Percentiles rank a stretch among this genome's conserved stretches.
Evolutionary conservation across 805 yeast genomes (phyloP).

Genomic region (Candida hungchunana): DNA sequence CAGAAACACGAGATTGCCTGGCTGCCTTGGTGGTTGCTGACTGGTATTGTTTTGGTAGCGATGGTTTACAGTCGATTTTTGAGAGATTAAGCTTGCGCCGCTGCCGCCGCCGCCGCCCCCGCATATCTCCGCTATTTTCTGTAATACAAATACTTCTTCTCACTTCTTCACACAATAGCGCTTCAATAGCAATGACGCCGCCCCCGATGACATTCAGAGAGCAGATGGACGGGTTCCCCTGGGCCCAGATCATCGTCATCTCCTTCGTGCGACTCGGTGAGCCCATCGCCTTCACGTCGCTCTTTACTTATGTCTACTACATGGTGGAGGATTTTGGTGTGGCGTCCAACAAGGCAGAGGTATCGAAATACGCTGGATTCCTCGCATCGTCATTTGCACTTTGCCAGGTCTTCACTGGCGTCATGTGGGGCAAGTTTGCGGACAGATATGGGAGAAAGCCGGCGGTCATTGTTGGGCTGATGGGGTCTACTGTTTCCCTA

Average conservation of each 20-base stretch:
- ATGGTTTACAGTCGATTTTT: too few species aligned
- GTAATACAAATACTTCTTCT: too few species aligned
- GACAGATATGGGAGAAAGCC: constrained; percentile 58
- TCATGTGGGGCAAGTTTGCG: constrained; percentile 54
- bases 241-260: constrained; percentile 39
- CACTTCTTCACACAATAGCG: too few species aligned
- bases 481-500: constrained; percentile 1
- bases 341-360: constrained; percentile 43
- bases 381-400: constrained; percentile 56
- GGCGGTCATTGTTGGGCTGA: constrained; percentile 32
- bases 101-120: too few species aligned
- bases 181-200: too few species aligned
- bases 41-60: too few species aligned
- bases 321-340: constrained; percentile 55
- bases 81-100: too few species aligned
- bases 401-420: constrained; percentile 50
- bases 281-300: constrained; percentile 58
- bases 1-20: constrained; percentile 1
- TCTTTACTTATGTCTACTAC: constrained; percentile 59
- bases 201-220: constrained; percentile 43
- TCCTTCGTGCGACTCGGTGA: constrained; percentile 49
- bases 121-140: too few species aligned
- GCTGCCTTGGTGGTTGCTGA: too few species aligned
- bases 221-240: constrained; percentile 53
- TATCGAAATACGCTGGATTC: constrained; percentile 57